Evolutionary conservation across 2,329 filamentous ascomycete species (phyloP).

Genomic region (Cadophora luteo-olivacea): DNA sequence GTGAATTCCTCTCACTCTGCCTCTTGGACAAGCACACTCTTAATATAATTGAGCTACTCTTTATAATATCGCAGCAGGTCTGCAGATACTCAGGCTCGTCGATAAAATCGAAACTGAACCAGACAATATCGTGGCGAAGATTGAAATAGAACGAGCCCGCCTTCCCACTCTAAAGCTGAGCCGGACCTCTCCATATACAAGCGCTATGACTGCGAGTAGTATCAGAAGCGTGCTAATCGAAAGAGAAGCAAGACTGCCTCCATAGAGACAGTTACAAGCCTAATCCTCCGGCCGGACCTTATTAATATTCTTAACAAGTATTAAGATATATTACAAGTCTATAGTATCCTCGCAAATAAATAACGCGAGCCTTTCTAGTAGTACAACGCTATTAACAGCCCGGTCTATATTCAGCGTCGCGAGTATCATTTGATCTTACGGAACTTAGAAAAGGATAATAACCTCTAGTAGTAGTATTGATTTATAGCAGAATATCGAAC

Average conservation of each 20-base stretch:
- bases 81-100: too few relatives aligned
- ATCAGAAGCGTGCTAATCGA: background rate
- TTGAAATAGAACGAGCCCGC: too few relatives aligned
- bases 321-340: background rate
- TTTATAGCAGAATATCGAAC: slow-evolving; percentile 3
- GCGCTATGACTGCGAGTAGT: background rate
- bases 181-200: background rate
- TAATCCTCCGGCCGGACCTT: background rate
- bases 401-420: slow-evolving; percentile 5
- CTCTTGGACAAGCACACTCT: too few relatives aligned
- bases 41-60: too few relatives aligned
- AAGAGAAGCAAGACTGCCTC: background rate
- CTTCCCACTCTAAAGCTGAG: background rate
- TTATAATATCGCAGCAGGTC: too few relatives aligned
- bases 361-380: background rate
- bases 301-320: background rate
- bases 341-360: background rate
- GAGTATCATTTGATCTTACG: slow-evolving; percentile 1
- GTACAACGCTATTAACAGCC: background rate
- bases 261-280: background rate
- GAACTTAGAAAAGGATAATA: background rate
- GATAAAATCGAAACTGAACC: too few relatives aligned
- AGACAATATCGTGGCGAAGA: too few relatives aligned
- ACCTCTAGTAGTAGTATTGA: background rate
- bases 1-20: too few relatives aligned